Evolutionary conservation across 192 early-diverging fungal species (phyloP), one percentile per base, ranked within the genome.

Genomic region (Entrophospora sp.): DNA sequence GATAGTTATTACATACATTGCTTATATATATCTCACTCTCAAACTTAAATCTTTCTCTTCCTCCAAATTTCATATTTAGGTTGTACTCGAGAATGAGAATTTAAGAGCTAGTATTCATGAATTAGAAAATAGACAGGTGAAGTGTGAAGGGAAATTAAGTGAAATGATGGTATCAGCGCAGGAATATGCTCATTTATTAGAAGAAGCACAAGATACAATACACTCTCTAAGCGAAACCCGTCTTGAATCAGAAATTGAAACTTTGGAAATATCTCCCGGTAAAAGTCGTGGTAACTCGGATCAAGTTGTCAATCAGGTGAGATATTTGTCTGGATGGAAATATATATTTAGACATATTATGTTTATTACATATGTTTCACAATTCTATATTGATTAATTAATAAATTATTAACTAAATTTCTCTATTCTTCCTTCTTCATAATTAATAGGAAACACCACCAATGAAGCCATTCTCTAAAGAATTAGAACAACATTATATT

Each of bases 121-220:
- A 66, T 66, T 84, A 16, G 83, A 84, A 65, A 65, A 69, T 4
- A 77, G 79, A 10, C 83, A 84, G 40, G 49, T 74, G 10, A 71
- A 84, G 45, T 80, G 78, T 37, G 83, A 84, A 34, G 77, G 74
- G 1, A 75, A 79, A 58, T 67, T 84, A 16, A 66, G 76, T 20
- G 72, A 78, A 27, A 78, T 84, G 75, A 78, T 84, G 31, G 73
- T 75, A 22, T 76, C 80, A 37, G 79, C 83, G 0, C 66, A 80
- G 65, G 83, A 84, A 58, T 84, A 84, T 67, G 83, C 83, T 4
- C 72, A 72, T 25, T 45, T 80, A 20, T 73, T 84, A 16, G 80
- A 84, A 43, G 74, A 81, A 43, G 83, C 83, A 8, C 83, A 84
- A 48, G 79, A 81, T 53, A 82, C 79, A 5, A 84, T 84, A 22